Evolutionary conservation across 495 filamentous ascomycete species (phyloP), one percentile per base, ranked within the genome.

Genomic region (Daldinia vernicosa): DNA sequence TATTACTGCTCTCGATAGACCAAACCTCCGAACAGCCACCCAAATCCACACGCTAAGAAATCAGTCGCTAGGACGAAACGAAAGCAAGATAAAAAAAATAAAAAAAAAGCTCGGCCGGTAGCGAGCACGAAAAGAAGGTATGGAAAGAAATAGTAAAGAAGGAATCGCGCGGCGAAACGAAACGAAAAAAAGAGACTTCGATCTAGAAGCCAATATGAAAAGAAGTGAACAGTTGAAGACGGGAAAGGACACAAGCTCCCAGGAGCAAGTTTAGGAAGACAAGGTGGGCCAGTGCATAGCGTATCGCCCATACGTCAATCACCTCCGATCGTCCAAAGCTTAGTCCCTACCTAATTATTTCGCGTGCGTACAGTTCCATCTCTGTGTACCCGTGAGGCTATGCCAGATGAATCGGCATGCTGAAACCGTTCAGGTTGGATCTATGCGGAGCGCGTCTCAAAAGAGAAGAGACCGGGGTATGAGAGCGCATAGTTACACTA

Each of bases 341-440:
- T 9, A 19, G 50, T 35, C 47, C 67, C 60, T 64, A 64, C 45
- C 55, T 60, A 43, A 60, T 58, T 19, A 61, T 22, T 24, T 12
- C n/a, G 15, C 50, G 35, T 27, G 52, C 9, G 26, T 43, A 39
- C 59, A 59, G 27, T 43, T 60, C 65, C 47, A 56, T 56, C 32
- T 40, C 39, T 12, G 2, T 11, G 15, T 47, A 43, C 35, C 47
- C 61, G 60, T 55, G 67, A 71, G 74, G 74, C 74, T 74, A 68
- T 74, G 74, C 50, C 27, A 60, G 60, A 37, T 40, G 60, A 63
- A 71, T 63, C 60, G 66, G 56, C 64, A 66, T 26, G 74, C 68
- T 80, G 78, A 80, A 80, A 80, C 78, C 19, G 56, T 59, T 72
- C 43, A 52, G 70, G 78, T 80, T 77, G 71, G 75, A 77, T 67